Evolutionary conservation across 805 yeast species (phyloP), one percentile per base, ranked within the genome.

Genomic region (Saccharomycopsis guyanensis): DNA sequence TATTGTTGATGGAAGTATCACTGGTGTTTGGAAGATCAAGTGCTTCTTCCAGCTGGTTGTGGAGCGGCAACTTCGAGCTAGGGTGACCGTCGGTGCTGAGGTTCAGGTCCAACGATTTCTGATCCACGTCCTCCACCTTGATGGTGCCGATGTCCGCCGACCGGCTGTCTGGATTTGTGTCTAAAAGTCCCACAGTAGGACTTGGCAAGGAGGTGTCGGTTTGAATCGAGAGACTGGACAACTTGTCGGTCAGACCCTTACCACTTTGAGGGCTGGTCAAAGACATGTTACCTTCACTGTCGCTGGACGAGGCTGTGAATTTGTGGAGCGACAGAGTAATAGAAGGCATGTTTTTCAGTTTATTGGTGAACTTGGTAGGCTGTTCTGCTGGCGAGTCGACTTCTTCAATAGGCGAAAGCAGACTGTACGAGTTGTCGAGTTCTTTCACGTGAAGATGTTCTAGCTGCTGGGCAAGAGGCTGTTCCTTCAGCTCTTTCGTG

Each of bases 361-460:
- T 33, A 12, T 23, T 40, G 10, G 42, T 6, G 5, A 38, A 20
- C 31, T 29, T 24, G 29, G 29, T n/a, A 13, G 16, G 39, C 6
- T 18, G 19, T 4, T 27, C 24, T 4, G 40, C 33, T 18, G 52
- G 52, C n/a, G 50, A 46, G 24, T 46, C 52, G 12, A 46, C 37
- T 27, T 49, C 52, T 33, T 49, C 52, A 7, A 49, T 49, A 13
- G 52, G 52, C 1, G 52, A 49, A 15, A 48, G 23, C 18, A 39
- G 48, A 23, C 36, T 8, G 34, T 40, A 40, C 22, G 10, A 20
- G 19, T 32, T 29, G 19, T 29, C 20, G 10, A 25, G 6, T 10
- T 25, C 29, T 25, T 10, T 25, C 10, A 25, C 10, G 29, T 25
- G 6, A 6, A 25, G 10, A 10, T 25, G 29, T 10, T 25, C 29